Conservation (phyloP, 2,329 filamentous ascomycete species). For the Fusarium proliferatum region DNA sequence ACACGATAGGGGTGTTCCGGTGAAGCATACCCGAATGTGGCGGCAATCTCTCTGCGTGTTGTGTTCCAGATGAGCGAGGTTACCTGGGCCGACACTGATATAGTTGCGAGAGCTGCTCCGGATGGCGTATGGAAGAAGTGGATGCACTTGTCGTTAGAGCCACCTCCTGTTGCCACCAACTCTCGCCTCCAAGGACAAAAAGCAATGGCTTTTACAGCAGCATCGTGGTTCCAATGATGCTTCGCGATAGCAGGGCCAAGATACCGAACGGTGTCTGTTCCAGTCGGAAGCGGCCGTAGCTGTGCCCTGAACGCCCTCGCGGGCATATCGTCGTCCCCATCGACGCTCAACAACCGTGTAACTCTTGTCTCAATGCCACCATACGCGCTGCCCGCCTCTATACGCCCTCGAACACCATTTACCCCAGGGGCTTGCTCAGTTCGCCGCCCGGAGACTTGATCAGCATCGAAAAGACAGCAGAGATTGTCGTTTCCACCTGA, state of each 20-base stretch:
- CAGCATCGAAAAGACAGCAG: constrained; percentile 82
- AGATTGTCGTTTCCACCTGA: constrained; percentile 94
- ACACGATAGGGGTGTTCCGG: constrained; percentile 90
- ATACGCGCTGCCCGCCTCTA: constrained; percentile 11
- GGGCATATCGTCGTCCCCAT: background rate
- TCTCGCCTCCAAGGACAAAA: constrained; percentile 95
- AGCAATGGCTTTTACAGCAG: constrained; percentile 95
- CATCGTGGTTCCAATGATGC: constrained; percentile 81
- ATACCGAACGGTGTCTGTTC: constrained; percentile 55
- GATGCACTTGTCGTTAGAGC: constrained; percentile 93
- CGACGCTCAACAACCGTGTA: background rate
- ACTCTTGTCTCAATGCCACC: constrained; percentile 27
- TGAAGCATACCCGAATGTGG: constrained; percentile 93
- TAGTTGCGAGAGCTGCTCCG: constrained; percentile 86
- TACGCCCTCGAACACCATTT: constrained; percentile 5
- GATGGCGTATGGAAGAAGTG: constrained; percentile 93
- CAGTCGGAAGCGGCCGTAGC: constrained; percentile 45
- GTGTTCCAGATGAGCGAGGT: constrained; percentile 92
- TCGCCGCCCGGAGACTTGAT: constrained; percentile 60
- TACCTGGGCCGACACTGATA: constrained; percentile 92
- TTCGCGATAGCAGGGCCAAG: constrained; percentile 69
- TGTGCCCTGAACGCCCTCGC: constrained; percentile 35
- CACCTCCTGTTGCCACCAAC: constrained; percentile 89
- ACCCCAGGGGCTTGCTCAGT: background rate
- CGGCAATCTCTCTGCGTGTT: constrained; percentile 86